These are phyloP conservation scores for Schizophyllum commune DNA, from an alignment of 1,284 basidiomycete genomes.

Conservation along the genomic window DNA sequence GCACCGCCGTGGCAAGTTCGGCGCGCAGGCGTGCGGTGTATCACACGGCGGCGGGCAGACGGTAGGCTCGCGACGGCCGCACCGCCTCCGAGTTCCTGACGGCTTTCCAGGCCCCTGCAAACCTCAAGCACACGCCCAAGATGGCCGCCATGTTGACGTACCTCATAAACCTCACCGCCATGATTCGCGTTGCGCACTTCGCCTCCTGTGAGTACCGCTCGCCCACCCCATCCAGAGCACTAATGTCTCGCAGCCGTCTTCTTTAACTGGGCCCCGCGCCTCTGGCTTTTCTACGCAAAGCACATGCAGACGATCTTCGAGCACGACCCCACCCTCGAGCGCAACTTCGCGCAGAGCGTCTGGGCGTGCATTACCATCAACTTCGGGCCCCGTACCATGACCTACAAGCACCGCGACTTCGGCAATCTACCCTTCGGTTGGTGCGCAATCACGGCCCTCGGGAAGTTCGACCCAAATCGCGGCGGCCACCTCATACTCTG, in stretches of 20 bases:
- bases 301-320: background rate
- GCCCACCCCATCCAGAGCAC: too few species aligned
- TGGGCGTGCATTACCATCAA: slow-evolving; percentile 10
- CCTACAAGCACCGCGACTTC: background rate
- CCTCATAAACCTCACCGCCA: too few species aligned
- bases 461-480: slow-evolving; percentile 4
- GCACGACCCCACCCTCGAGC: slow-evolving; percentile 1
- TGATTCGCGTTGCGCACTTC: too few species aligned
- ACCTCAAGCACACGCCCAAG: too few species aligned
- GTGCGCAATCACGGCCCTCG: slow-evolving; percentile 7
- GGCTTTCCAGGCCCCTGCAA: too few species aligned
- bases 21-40: too few species aligned
- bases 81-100: too few species aligned
- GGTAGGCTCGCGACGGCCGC: too few species aligned
- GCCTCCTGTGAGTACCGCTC: too few species aligned
- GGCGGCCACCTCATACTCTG: slow-evolving; percentile 11
- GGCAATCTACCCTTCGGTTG: slow-evolving; percentile 4
- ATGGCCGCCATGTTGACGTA: too few species aligned
- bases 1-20: too few species aligned
- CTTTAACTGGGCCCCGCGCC: background rate
- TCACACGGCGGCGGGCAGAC: too few species aligned
- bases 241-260: background rate
- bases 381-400: slow-evolving; percentile 5
- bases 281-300: background rate
- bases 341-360: slow-evolving; percentile 7